Conservation (phyloP, 331 rosid genomes). For the Telfairia occidentalis region DNA sequence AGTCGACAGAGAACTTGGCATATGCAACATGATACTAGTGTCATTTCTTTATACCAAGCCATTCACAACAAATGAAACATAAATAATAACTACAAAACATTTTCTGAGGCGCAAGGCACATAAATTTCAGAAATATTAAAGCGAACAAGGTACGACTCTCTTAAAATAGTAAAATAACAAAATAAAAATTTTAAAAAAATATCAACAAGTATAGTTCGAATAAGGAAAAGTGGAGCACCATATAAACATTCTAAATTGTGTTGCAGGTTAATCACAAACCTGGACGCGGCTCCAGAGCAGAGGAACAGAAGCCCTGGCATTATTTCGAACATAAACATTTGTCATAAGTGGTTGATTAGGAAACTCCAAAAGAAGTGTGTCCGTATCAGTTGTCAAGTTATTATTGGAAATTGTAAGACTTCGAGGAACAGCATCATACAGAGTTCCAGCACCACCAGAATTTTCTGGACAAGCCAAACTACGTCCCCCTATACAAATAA, state of each 20-base stretch:
- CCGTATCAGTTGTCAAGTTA: slow-evolving; percentile 75
- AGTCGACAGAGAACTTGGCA: neutral
- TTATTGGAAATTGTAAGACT: slow-evolving; percentile 68
- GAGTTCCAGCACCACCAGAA: slow-evolving; percentile 94
- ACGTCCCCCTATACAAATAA: slow-evolving; percentile 58
- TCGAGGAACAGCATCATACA: slow-evolving; percentile 91
- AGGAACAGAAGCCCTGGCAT: slow-evolving; percentile 92
- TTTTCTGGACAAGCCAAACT: slow-evolving; percentile 74
- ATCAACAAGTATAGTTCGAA: neutral
- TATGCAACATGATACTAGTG: neutral
- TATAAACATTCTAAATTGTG: neutral
- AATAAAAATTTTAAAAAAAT: neutral
- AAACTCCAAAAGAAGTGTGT: slow-evolving; percentile 84
- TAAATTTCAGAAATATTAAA: neutral
- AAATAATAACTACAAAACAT: neutral
- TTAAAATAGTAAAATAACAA: neutral
- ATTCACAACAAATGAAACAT: neutral
- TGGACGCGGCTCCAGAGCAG: slow-evolving; percentile 98
- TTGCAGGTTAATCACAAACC: slow-evolving; percentile 39
- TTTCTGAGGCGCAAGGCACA: neutral
- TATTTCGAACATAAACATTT: slow-evolving; percentile 74
- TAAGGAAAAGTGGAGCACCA: neutral
- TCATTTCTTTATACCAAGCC: neutral
- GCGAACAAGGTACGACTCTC: neutral
- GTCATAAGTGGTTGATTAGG: slow-evolving; percentile 91